A percentile compares a stretch with the other conserved stretches of the same genome.
phyloP scores from a whole-genome alignment of 164 flowering plant species.

The Pachysandra terminalis region DNA sequence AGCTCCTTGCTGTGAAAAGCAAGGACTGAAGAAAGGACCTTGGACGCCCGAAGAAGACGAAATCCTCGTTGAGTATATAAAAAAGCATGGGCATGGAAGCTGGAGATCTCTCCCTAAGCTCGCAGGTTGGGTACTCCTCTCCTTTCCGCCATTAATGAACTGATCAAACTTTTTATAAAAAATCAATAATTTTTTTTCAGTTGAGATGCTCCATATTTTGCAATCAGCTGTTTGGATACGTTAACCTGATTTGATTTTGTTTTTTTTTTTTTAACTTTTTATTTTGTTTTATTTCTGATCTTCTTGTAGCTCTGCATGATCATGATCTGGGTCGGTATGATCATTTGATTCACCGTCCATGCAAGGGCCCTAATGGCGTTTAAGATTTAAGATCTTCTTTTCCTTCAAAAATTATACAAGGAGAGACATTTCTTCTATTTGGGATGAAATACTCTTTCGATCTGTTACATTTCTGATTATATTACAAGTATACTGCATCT shows the following conservation, averaged over 20 bases:
- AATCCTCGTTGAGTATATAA: constrained; percentile 51
- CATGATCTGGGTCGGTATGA: not conserved
- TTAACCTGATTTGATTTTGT: no score
- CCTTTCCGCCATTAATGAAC: not conserved
- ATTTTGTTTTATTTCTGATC: no score
- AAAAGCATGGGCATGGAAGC: constrained; percentile 67
- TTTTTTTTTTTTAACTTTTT: no score
- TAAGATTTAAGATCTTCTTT: no score
- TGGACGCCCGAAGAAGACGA: constrained; percentile 86
- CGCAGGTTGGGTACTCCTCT: constrained; percentile 47
- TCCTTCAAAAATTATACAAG: no score
- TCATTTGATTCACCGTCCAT: not conserved
- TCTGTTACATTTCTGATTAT: no score
- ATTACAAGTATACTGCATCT: no score
- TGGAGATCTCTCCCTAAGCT: constrained; percentile 84
- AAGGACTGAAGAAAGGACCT: constrained; percentile 78
- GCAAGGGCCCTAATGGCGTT: not conserved
- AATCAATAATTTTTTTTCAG: no score
- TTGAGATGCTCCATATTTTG: not conserved
- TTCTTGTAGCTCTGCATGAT: not conserved
- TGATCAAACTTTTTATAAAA: no score
- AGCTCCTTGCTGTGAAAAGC: constrained; percentile 77
- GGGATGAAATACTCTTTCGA: no score
- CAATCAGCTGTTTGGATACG: not conserved
- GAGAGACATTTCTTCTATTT: no score